A percentile compares a stretch with the other conserved stretches of the same genome.
Evolutionary conservation across 1,139 yeast genomes (phyloP).

Genomic region (Zygosaccharomyces sapae): DNA sequence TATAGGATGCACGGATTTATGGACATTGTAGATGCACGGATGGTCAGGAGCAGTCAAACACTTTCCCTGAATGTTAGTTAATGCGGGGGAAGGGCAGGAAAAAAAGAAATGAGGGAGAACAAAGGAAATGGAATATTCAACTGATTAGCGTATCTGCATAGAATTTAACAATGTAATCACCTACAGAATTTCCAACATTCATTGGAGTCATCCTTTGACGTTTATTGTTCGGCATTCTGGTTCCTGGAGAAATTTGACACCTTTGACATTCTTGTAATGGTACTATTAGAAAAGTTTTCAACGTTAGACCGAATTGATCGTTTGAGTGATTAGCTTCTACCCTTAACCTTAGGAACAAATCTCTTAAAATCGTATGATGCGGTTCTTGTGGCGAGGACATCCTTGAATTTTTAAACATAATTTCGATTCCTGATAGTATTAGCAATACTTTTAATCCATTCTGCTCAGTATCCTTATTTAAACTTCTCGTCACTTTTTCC

Average conservation of each 20-base stretch:
- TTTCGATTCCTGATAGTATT: slow-evolving; percentile 28
- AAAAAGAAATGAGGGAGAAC: background rate
- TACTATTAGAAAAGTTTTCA: slow-evolving; percentile 16
- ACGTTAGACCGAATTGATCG: slow-evolving; percentile 5
- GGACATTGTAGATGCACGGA: background rate
- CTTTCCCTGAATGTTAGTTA: background rate
- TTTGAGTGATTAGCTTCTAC: slow-evolving; percentile 17
- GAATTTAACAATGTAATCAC: slow-evolving; percentile 26
- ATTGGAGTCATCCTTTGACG: background rate
- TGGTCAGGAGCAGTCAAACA: background rate
- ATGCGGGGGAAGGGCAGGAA: background rate
- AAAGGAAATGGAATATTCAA: background rate
- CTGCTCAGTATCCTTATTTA: slow-evolving; percentile 8
- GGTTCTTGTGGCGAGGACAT: slow-evolving; percentile 14
- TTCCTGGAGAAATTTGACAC: background rate
- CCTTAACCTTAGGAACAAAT: slow-evolving; percentile 26
- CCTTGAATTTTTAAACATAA: slow-evolving; percentile 30
- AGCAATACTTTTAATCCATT: slow-evolving; percentile 11
- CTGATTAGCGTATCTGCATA: slow-evolving; percentile 21
- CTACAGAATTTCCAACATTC: slow-evolving; percentile 24
- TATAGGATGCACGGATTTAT: background rate
- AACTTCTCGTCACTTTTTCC: slow-evolving; percentile 12
- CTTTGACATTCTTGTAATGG: slow-evolving; percentile 16
- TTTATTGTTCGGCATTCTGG: background rate
- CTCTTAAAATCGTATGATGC: slow-evolving; percentile 25